Evolutionary conservation across 352 stramenopile species (phyloP).

Genomic region (Elongisporangium anandrum): DNA sequence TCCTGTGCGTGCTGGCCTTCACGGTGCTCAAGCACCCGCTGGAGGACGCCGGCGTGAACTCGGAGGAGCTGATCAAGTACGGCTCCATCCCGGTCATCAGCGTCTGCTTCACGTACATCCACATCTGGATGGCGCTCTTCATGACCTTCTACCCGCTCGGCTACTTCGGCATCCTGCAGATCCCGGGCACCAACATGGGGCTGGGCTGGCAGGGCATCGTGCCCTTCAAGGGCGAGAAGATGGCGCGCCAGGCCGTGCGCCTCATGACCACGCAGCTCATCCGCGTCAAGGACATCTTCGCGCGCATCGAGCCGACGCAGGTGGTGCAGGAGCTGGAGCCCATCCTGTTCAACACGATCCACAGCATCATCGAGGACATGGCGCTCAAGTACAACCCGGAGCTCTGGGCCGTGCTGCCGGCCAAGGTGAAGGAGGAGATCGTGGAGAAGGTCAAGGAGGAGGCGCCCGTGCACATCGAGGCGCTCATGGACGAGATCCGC

Average conservation of each 20-base stretch:
- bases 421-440: conserved; percentile 87
- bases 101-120: conserved; percentile 91
- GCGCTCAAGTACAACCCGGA: conserved; percentile 87
- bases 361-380: conserved; percentile 86
- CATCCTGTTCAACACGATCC: conserved; percentile 87
- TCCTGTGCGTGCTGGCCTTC: conserved; percentile 60
- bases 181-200: conserved; percentile 86
- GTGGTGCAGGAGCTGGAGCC: conserved; percentile 93
- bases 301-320: conserved; percentile 82
- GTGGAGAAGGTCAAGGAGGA: conserved; percentile 95
- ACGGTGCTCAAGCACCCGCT: conserved; percentile 67
- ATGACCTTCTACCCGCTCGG: conserved; percentile 98
- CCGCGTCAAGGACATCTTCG: conserved; percentile 91
- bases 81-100: conserved; percentile 84
- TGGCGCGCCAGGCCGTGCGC: conserved; percentile 91
- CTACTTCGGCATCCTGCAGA: conserved; percentile 89
- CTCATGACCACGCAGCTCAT: conserved; percentile 95
- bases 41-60: conserved; percentile 46
- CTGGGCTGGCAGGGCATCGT: conserved; percentile 98
- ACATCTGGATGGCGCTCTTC: conserved; percentile 96
- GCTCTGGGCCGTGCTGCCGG: conserved; percentile 70
- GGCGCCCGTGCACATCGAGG: conserved; percentile 86
- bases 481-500: conserved; percentile 94
- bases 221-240: conserved; percentile 95
- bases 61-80: conserved; percentile 68